These are phyloP conservation scores for Skeletonema menzelii DNA, from an alignment of 108 stramenopile species.

Conservation along the genomic window DNA sequence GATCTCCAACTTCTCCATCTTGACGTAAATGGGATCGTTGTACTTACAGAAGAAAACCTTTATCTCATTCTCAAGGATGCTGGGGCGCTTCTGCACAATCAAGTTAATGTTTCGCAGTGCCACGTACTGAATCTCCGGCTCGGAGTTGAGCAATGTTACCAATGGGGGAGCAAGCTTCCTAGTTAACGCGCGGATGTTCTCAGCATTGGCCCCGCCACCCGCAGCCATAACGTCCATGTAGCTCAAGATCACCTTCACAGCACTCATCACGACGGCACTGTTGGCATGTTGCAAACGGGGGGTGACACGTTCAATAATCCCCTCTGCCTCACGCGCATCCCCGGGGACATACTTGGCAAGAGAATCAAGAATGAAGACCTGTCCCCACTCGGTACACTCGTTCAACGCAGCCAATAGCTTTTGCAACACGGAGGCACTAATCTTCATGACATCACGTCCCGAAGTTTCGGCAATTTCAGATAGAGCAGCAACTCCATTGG, in stretches of 20 bases:
- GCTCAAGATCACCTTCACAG: slow-evolving; percentile 96
- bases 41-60: slow-evolving; percentile 99
- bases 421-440: slow-evolving; percentile 91
- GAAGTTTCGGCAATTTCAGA: slow-evolving; percentile 96
- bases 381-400: slow-evolving; percentile 99
- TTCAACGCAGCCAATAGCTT: slow-evolving; percentile 98
- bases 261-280: slow-evolving; percentile 98
- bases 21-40: slow-evolving; percentile 99
- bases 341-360: slow-evolving; percentile 95
- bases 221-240: slow-evolving; percentile 93
- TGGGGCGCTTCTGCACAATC: slow-evolving; percentile 96
- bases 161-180: slow-evolving; percentile 98
- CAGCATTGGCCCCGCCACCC: slow-evolving; percentile 55
- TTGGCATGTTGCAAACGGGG: slow-evolving; percentile 99
- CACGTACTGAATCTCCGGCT: slow-evolving; percentile 99
- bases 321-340: slow-evolving; percentile 94
- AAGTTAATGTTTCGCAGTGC: slow-evolving; percentile 99
- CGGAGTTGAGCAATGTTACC: slow-evolving; percentile 95
- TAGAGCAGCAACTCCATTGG: slow-evolving; percentile 99
- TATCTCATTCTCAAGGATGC: slow-evolving; percentile 96
- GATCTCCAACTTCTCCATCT: slow-evolving; percentile 99
- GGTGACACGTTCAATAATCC: slow-evolving; percentile 98
- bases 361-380: slow-evolving; percentile 98
- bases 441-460: slow-evolving; percentile 94
- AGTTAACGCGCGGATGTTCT: slow-evolving; percentile 82